Evolutionary conservation across 2,329 filamentous ascomycete species (phyloP), one percentile per base, ranked within the genome.

Genomic region (Pseudogymnoascus pannorum): DNA sequence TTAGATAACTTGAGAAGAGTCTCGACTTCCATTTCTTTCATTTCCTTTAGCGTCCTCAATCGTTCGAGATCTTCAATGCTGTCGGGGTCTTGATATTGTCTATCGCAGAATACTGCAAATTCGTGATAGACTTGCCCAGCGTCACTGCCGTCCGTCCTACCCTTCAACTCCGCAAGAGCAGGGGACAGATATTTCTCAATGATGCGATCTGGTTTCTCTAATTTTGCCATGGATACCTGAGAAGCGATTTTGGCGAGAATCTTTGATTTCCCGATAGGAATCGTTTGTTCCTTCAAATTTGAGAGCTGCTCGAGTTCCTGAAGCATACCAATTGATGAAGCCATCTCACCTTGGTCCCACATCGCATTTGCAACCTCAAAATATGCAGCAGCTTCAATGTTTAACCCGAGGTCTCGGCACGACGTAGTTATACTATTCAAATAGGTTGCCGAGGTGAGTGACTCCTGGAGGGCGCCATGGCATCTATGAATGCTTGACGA

Each of bases 71-170:
- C 94, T 72, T 96, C 91, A 1, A 92, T 77, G 33, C 87, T 86
- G 67, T 96, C 91, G 0, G 88, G 83, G 69, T 93, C 93, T 68
- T 96, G 89, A 8, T 99, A 79, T 72, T 99, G 94, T 69, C 92
- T 87, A 72, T 99, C 93, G 69, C 95, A 99, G 72, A 99, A 99
- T 59, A 87, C 83, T 24, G 95, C 94, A 73, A 97, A 97, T 68
- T 96, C 91, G 71, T 97, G 92, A 69, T 92, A 97, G 0, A 97
- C 94, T 66, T 91, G 83, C 1, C 92, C 92, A 2, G 92, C 89
- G 63, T 93, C 89, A 48, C 82, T 79, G 1, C 89, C 88, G 60
- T 86, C 81, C 4, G 76, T 81, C 51, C 83, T 81, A 1, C 86
- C 86, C 68, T 85, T 88, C 6, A 99, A 78, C 70, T 95, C 90